A percentile compares a stretch with the other conserved stretches of the same genome.
These are phyloP conservation scores for Dunaliella primolecta DNA, from an alignment of 139 green algal genomes.

Conservation along the genomic window DNA sequence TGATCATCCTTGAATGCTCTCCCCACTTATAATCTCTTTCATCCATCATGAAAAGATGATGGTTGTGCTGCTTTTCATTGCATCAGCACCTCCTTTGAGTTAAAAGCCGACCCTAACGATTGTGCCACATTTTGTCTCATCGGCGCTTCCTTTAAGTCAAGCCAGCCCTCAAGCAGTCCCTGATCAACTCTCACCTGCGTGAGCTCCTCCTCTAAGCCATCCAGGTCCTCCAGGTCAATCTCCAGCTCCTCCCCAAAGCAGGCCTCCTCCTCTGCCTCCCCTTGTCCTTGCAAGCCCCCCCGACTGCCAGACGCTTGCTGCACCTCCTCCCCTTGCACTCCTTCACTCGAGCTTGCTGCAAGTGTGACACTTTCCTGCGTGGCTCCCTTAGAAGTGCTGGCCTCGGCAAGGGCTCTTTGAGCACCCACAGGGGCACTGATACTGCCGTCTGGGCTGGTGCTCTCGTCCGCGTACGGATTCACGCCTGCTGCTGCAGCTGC, in stretches of 20 bases:
- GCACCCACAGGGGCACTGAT: not conserved
- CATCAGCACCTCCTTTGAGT: too few species aligned
- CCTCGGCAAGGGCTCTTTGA: too few species aligned
- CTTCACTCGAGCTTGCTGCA: not conserved
- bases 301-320: too few species aligned
- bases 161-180: not conserved
- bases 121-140: not conserved
- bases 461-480: not conserved
- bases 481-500: not conserved
- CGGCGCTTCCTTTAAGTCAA: not conserved
- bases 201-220: not conserved
- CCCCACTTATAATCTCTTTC: too few species aligned
- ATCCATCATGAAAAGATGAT: too few species aligned
- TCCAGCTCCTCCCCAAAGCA: slow-evolving; percentile 1
- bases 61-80: too few species aligned
- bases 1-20: not conserved
- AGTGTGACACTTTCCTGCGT: too few species aligned
- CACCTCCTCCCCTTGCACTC: not conserved
- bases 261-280: too few species aligned
- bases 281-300: not conserved
- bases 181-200: not conserved
- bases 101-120: not conserved
- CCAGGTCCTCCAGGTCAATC: slow-evolving; percentile 5
- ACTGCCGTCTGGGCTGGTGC: too few species aligned
- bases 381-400: too few species aligned